Conservation (phyloP, 345 rosid species). For the Lepidium sativum region DNA sequence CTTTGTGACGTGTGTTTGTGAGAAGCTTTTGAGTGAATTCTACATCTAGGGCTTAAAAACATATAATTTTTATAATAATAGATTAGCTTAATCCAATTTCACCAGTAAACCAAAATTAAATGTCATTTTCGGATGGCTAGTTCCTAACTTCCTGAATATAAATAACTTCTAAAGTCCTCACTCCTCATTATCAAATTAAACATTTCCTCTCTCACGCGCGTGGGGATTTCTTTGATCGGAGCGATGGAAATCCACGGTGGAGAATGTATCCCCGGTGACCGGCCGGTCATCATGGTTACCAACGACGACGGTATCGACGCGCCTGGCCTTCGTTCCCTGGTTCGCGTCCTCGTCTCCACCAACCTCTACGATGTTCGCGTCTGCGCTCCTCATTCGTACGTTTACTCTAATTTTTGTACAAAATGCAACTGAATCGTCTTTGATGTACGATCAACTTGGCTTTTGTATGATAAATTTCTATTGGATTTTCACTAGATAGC, state of each 20-base stretch:
- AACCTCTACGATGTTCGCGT: slow-evolving; percentile 54
- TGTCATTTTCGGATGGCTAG: no score
- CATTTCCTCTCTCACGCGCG: not conserved
- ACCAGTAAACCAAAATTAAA: no score
- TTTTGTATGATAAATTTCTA: not conserved
- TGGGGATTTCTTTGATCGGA: not conserved
- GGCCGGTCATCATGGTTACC: slow-evolving; percentile 58
- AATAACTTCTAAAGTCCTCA: no score
- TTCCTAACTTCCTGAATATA: no score
- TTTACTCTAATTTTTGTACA: not conserved
- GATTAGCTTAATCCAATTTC: no score
- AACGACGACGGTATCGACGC: slow-evolving; percentile 98
- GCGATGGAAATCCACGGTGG: slow-evolving; percentile 24
- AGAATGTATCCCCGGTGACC: slow-evolving; percentile 9
- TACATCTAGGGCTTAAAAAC: no score
- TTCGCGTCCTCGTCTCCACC: slow-evolving; percentile 60
- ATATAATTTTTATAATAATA: no score
- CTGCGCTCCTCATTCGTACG: slow-evolving; percentile 91
- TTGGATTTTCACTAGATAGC: not conserved
- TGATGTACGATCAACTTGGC: not conserved
- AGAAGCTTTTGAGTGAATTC: no score
- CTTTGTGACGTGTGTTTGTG: no score
- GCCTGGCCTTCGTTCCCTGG: slow-evolving; percentile 63
- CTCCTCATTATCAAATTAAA: not conserved
- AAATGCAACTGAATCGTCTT: not conserved